Evolutionary conservation across 2,329 filamentous ascomycete species (phyloP).

Genomic region (Epicoccum nigrum): DNA sequence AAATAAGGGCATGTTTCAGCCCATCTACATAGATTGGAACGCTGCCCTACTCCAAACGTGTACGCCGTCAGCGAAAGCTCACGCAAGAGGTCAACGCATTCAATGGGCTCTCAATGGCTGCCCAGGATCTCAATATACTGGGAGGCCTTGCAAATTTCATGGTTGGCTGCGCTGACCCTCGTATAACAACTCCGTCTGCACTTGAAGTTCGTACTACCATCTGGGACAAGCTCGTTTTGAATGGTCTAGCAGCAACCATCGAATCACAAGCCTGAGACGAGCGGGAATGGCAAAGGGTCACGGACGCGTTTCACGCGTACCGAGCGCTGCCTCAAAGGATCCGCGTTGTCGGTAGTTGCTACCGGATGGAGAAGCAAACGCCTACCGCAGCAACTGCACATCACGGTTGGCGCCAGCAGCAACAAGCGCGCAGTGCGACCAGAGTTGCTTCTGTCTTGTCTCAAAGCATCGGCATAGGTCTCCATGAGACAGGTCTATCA

Average conservation of each 20-base stretch:
- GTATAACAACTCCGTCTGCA: background rate
- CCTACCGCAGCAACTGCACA: slow-evolving; percentile 10
- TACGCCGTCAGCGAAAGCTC: slow-evolving; percentile 2
- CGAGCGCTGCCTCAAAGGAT: slow-evolving; percentile 21
- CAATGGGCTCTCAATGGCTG: background rate
- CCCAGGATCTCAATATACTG: background rate
- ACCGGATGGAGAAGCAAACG: slow-evolving; percentile 13
- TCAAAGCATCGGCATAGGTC: background rate
- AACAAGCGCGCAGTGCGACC: slow-evolving; percentile 12
- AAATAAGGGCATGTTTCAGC: slow-evolving; percentile 18
- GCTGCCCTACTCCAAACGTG: slow-evolving; percentile 12
- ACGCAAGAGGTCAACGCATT: background rate
- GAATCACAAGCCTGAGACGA: slow-evolving; percentile 27
- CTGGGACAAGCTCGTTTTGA: slow-evolving; percentile 7
- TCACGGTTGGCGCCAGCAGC: background rate
- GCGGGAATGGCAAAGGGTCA: slow-evolving; percentile 26
- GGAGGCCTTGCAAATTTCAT: background rate
- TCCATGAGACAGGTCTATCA: background rate
- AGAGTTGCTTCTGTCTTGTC: background rate
- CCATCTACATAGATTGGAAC: slow-evolving; percentile 1
- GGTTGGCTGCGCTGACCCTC: no score
- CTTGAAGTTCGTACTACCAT: slow-evolving; percentile 1
- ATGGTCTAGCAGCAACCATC: background rate
- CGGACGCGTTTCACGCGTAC: slow-evolving; percentile 31
- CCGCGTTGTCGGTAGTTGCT: slow-evolving; percentile 20